These are phyloP conservation scores for Xerocomellus amylosporus DNA, from an alignment of 768 basidiomycete species.

Conservation along the genomic window DNA sequence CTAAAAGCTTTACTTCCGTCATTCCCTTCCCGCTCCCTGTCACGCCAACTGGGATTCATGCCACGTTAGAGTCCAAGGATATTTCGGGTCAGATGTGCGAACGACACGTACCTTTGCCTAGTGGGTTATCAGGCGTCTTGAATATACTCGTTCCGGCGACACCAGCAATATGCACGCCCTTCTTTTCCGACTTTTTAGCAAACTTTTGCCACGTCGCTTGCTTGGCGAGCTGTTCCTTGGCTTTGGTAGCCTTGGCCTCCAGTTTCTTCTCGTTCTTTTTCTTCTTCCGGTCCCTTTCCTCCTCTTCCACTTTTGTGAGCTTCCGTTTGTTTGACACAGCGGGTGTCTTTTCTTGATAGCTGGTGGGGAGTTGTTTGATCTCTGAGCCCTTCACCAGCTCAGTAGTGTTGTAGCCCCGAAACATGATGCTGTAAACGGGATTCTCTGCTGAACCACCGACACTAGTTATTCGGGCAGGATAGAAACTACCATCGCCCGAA, in stretches of 20 bases:
- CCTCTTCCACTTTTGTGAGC: slow-evolving; percentile 75
- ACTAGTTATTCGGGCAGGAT: slow-evolving; percentile 84
- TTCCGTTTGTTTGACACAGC: slow-evolving; percentile 66
- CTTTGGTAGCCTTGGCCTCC: slow-evolving; percentile 78
- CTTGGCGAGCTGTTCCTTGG: slow-evolving; percentile 81
- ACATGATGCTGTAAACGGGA: slow-evolving; percentile 84
- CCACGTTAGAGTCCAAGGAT: slow-evolving; percentile 13
- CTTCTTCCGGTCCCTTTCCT: slow-evolving; percentile 85
- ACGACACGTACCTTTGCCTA: slow-evolving; percentile 68
- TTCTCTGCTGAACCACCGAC: slow-evolving; percentile 81
- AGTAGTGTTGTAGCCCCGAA: slow-evolving; percentile 89
- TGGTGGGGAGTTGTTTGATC: slow-evolving; percentile 66
- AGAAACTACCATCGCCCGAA: slow-evolving; percentile 80
- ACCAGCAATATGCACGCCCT: slow-evolving; percentile 88
- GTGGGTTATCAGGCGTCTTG: slow-evolving; percentile 90
- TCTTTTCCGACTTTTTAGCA: slow-evolving; percentile 91
- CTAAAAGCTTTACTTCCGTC: slow-evolving; percentile 66
- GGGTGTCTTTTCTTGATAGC: slow-evolving; percentile 43
- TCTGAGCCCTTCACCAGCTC: slow-evolving; percentile 75
- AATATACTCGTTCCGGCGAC: slow-evolving; percentile 88
- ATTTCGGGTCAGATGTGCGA: slow-evolving; percentile 7
- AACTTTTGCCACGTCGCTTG: slow-evolving; percentile 93
- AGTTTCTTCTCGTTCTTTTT: slow-evolving; percentile 95
- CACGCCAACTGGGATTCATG: slow-evolving; percentile 65
- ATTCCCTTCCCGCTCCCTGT: slow-evolving; percentile 88